Conservation (phyloP, 768 basidiomycete genomes). For the Amanita polypyramis region DNA sequence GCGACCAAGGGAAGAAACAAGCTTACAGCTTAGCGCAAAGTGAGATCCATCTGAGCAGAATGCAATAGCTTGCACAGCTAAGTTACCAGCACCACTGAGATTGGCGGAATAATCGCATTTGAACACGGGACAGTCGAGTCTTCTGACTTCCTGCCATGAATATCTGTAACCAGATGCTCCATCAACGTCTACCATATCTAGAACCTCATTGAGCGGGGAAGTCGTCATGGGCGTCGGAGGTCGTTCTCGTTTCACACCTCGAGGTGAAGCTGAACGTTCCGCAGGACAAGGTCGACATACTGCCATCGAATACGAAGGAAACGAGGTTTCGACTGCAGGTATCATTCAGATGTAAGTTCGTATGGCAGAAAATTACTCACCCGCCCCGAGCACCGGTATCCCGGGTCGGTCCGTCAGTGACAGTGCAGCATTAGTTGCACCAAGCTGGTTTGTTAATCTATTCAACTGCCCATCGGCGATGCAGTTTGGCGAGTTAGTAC, state of each 20-base stretch:
- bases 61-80: constrained; percentile 35
- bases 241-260: constrained; percentile 17
- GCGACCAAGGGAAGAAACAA: neutral
- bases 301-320: neutral
- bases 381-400: neutral
- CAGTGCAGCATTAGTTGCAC: neutral
- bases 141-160: neutral
- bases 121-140: constrained; percentile 37
- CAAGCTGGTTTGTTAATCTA: neutral
- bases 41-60: constrained; percentile 44
- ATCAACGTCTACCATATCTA: neutral
- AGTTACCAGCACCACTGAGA: constrained; percentile 36
- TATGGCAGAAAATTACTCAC: neutral
- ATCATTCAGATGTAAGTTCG: neutral
- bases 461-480: neutral
- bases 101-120: constrained; percentile 23
- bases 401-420: neutral
- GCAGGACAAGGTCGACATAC: neutral
- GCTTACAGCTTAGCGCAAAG: constrained; percentile 51
- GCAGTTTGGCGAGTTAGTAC: neutral
- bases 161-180: neutral
- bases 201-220: neutral
- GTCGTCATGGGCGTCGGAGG: constrained; percentile 8
- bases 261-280: neutral
- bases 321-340: neutral